Evolutionary conservation across 441 rosid genomes (phyloP), one percentile per base, ranked within the genome.

Genomic region (Cnidoscolus chayamansa): DNA sequence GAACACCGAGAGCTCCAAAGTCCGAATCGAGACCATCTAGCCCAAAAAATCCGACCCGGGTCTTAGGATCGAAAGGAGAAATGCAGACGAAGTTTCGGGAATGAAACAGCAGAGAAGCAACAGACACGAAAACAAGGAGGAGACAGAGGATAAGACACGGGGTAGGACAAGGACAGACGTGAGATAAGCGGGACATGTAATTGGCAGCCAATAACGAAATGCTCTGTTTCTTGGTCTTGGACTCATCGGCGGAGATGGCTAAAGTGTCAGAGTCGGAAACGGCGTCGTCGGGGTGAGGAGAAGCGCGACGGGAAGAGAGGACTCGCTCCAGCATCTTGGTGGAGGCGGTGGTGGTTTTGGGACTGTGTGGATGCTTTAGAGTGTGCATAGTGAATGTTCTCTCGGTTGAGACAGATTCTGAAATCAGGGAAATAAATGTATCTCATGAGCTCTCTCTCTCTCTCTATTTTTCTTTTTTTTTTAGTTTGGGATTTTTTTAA

Each of bases 1-100:
- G 99, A 76, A 91, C 99, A 70, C 99, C 99, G 25, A 96, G 91
- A 63, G 81, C 83, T 25, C 94, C 99, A 68, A 96, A 96, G 77
- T 93, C 96, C 40, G 97, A 90, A 50, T 88, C 96, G 57, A 90
- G 84, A 3, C 96, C 97, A 56, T 91, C 97, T 45, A 89, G 70
- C 1, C 91, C 93, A 71, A 88, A 90, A 73, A 87, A 89, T 12
- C 86, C 89, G 77, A 86, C 85, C 73, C 97, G 91, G 58, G 93
- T 85, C 31, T 65, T 80, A 3, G 88, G 89, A 78, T 85, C 94
- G 78, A 82, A 85, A 10, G 93, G 86, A 20, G 98, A 86, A 80
- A 87, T 73, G 77, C 98, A 96, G 69, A 91, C 95, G 68, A 96
- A 79, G 79, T 77, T 78, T 63, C 84, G 85, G 19, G 91, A 89